Evolutionary conservation across 2,329 filamentous ascomycete genomes (phyloP).

Genomic region (Aspergillus hiratsukae): DNA sequence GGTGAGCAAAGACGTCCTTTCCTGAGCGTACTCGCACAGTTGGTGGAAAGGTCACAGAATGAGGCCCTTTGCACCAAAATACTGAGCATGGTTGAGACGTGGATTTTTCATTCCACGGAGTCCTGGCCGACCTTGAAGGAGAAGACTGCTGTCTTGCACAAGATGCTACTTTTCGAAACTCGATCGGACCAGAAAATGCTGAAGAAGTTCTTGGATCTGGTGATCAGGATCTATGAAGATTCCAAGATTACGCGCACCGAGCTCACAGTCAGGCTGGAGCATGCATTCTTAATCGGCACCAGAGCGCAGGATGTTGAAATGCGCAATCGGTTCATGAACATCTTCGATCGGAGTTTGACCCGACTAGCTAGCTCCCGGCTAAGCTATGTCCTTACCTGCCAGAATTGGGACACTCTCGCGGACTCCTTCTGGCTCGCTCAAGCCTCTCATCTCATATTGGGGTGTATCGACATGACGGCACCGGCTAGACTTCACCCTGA

Average conservation of each 20-base stretch:
- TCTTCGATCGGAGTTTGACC: conserved; percentile 93
- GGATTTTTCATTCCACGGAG: conserved; percentile 94
- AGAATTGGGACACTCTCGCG: conserved; percentile 93
- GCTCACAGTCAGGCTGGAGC: conserved; percentile 93
- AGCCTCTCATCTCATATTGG: conserved; percentile 86
- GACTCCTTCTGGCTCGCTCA: conserved; percentile 98
- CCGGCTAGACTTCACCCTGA: conserved; percentile 72
- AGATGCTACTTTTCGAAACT: conserved; percentile 95
- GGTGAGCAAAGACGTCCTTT: conserved; percentile 90
- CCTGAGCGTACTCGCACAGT: conserved; percentile 85
- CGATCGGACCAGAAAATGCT: conserved; percentile 78
- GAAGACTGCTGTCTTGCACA: conserved; percentile 97
- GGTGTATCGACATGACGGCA: conserved; percentile 81
- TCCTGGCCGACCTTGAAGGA: conserved; percentile 97
- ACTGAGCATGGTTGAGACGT: conserved; percentile 84
- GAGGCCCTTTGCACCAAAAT: conserved; percentile 86
- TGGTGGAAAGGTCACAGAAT: conserved; percentile 92
- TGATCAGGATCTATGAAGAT: conserved; percentile 97
- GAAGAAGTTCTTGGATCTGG: conserved; percentile 88
- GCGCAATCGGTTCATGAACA: conserved; percentile 93
- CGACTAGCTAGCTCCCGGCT: conserved; percentile 84
- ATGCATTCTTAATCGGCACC: conserved; percentile 94
- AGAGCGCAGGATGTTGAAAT: conserved; percentile 91
- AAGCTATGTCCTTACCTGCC: conserved; percentile 80
- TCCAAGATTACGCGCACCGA: conserved; percentile 93